A percentile compares a stretch with the other conserved stretches of the same genome.
phyloP scores from a whole-genome alignment of 331 rosid species.

The Quercus phellos region DNA sequence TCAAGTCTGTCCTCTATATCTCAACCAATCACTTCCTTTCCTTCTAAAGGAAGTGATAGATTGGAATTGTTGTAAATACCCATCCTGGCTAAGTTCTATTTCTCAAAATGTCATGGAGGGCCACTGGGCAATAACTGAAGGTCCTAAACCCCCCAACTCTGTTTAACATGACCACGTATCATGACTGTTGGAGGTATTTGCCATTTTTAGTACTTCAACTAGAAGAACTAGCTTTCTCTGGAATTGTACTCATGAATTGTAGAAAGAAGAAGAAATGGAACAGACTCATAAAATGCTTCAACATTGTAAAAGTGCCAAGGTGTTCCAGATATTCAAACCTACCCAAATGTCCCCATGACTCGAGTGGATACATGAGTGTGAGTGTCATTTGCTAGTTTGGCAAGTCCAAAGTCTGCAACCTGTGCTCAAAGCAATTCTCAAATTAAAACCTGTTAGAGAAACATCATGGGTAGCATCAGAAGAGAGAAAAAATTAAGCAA shows the following conservation, averaged over 20 bases:
- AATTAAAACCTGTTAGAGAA: conserved; percentile 13
- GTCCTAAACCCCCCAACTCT: conserved; percentile 1
- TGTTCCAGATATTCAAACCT: conserved; percentile 22
- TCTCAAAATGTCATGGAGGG: not conserved
- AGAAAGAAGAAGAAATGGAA: not conserved
- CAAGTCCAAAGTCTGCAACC: conserved; percentile 99
- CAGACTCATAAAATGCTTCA: not conserved
- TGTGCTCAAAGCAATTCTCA: conserved; percentile 30
- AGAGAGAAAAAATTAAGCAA: not conserved
- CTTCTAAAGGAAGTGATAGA: conserved; percentile 3
- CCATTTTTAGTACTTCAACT: not conserved
- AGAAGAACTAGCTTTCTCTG: not conserved
- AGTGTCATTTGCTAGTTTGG: conserved; percentile 65
- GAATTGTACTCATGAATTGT: not conserved
- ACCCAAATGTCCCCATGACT: conserved; percentile 99
- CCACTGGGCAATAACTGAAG: not conserved
- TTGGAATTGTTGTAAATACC: not conserved
- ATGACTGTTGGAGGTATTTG: not conserved
- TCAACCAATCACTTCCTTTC: not conserved
- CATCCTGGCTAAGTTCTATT: not conserved
- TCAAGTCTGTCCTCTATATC: not conserved
- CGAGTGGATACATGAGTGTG: conserved; percentile 87
- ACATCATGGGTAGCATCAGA: not conserved
- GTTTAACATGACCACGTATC: conserved; percentile 2
- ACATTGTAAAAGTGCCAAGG: not conserved